Percentiles rank a stretch among this genome's conserved stretches.
phyloP scores from a whole-genome alignment of 23 red algal species.

The Pyropia yezoensis region DNA sequence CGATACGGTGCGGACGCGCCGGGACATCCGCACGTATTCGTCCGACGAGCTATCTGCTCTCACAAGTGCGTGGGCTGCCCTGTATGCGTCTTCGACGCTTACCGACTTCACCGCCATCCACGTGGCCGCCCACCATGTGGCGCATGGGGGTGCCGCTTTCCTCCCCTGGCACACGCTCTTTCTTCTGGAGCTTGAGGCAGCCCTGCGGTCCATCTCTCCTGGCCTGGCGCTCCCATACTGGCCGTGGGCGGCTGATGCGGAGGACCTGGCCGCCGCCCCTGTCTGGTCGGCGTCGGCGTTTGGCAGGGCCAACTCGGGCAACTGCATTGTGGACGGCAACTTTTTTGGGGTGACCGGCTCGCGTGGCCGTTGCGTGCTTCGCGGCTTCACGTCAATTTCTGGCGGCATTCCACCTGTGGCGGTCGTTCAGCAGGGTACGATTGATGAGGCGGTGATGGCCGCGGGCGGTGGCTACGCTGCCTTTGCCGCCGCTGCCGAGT shows the following conservation, averaged over 20 bases:
- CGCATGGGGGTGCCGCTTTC: constrained; percentile 45
- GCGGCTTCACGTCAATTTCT: constrained; percentile 28
- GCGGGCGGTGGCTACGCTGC: background rate
- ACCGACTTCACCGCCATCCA: constrained; percentile 10
- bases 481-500: constrained; percentile 32
- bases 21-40: too few species aligned
- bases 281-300: constrained; percentile 22
- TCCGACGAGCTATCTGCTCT: too few species aligned
- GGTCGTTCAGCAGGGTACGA: constrained; percentile 6
- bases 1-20: too few species aligned
- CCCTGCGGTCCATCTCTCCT: constrained; percentile 28
- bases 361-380: constrained; percentile 10
- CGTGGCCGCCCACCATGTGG: constrained; percentile 27
- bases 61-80: too few species aligned
- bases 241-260: constrained; percentile 32
- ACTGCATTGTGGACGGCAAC: constrained; percentile 27
- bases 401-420: constrained; percentile 29
- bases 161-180: constrained; percentile 53
- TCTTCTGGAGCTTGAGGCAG: constrained; percentile 41
- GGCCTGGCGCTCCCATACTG: constrained; percentile 45
- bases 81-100: too few species aligned
- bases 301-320: constrained; percentile 23
- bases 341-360: constrained; percentile 22
- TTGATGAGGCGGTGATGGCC: too few species aligned
- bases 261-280: constrained; percentile 29